Base-by-base conservation (phyloP, 352 stramenopile species). In the Phytophthora tentaculata region DNA sequence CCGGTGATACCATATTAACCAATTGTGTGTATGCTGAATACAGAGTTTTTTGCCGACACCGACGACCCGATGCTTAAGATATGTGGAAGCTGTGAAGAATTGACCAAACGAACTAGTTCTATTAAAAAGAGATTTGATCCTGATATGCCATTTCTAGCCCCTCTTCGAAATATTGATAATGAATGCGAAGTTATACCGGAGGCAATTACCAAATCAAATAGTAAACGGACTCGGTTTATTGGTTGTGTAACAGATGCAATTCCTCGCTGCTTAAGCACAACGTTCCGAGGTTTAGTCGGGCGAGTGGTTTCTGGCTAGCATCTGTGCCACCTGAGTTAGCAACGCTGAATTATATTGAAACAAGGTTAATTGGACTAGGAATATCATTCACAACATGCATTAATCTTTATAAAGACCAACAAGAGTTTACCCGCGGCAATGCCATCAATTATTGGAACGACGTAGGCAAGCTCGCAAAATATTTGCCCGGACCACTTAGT, bases 381-480 rank as follows among this genome's bases (percentile, higher is more conserved):
- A 14, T 69, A 10, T 64, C 53, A 0, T 59, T 64, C 6, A 69
- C 62, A 1, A 59, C 62, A 2, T 69, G 53, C 7, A 24, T 60
- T 0, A 63, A 60, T 20, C 16, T 64, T 0, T 64, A 64, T 22
- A 8, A 9, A 0, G 39, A 69, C 6, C n/a, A 41, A 0, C 62
- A 69, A 37, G 62, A 61, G 6, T 70, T 70, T 55, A 60, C 62
- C 0, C 39, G 48, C 1, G 48, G 62, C 3, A 64, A 70, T 12
- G 3, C 62, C 3, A 45, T 70, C 2, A 60, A 64, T 14, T 64
- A 70, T 17, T 70, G 62, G 62, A 64, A 70, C 53, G 52, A 5
- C 16, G 53, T 14, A n/a, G n/a, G n/a, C n/a, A n/a, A n/a, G n/a
- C n/a, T n/a, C n/a, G n/a, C n/a, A n/a, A n/a, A n/a, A n/a, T n/a